Base-by-base conservation (phyloP, 192 early-diverging fungal species). In the Backusella parvicylindrica region DNA sequence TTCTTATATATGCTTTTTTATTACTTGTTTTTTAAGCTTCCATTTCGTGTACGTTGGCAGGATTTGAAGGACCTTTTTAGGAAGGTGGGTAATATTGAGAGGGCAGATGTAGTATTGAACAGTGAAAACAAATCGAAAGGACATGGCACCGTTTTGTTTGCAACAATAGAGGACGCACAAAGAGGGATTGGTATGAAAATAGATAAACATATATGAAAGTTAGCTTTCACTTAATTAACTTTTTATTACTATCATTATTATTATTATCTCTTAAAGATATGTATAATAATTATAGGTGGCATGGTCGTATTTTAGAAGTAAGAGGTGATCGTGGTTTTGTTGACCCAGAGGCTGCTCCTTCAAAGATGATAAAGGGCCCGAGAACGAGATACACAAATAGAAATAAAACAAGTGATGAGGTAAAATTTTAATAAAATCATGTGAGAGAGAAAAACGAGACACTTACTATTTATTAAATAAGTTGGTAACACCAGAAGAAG, bases 1-100 rank as follows among this genome's bases (percentile, higher is more conserved):
- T 60, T 60, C 11, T 60, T 2, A 26, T 60, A 60, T 21, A 7
- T 23, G 21, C 12, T 43, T 0, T 70, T 12, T 33, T 63, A 16
- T 73, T 60, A 30, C 36, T 68, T 64, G 18, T 11, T 76, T 11
- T 76, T 50, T 15, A 71, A 94, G 89, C 76, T 94, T 40, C 92
- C 92, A 3, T 94, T 90, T 68, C 75, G 84, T 53, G 85, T 92
- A n/a, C 81, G 88, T 63, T 93, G 91, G 92, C 92, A 93, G 79
- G 91, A 92, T 50, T 76, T 92, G 31, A 92, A 89, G 49, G 88
- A 89, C 74, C 70, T 87, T 16, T 92, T 95, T 82, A 80, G 89
- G 53, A 83, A 92, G 60, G 88, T 89, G n/a, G 93, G 92, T 33
- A 81, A 81, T 16, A 88, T 93, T 9, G 67, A 89, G 35, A 84